Evolutionary conservation across 2,329 filamentous ascomycete species (phyloP), one percentile per base, ranked within the genome.

Genomic region (Sclerotinia trifoliorum): DNA sequence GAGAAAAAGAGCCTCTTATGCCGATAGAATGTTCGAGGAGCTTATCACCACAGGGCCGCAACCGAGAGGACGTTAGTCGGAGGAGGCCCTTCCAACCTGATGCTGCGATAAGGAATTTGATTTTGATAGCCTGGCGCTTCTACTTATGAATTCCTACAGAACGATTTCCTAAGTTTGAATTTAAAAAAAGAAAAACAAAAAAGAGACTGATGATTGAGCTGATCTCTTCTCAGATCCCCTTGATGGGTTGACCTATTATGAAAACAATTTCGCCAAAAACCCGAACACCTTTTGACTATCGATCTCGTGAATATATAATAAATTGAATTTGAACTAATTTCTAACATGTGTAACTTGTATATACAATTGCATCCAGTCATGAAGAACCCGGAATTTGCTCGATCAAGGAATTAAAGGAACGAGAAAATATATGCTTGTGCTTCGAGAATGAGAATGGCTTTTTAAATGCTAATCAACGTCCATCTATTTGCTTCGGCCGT

Each of bases 391-490:
- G 15, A 29, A 69, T 32, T 35, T 24, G 57, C 29, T 67, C 54
- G 19, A 69, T 54, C 5, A 61, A n/a, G 1, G 4, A 7, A 7
- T 32, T 24, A 39, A 2, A 72, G 46, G 2, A 68, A 51, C 2
- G 13, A 5, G 7, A 60, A 32, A 17, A 72, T 42, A 19, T 55
- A 26, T n/a, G 11, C 10, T 17, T 71, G 71, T 13, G 66, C 68
- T 67, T 73, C 66, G 0, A 73, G 54, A 26, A 71, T 29, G 3
- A 73, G 65, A 4, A 52, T 32, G 32, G 32, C 70, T 24, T 44
- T 62, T 24, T 68, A 69, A 62, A 68, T 70, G 0, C 66, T 68
- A 32, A 69, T 7, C 19, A 56, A 66, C 3, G 63, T 64, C n/a
- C 35, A 32, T 32, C n/a, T 15, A 48, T 71, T 65, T 1, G 65